Conservation (phyloP, 441 rosid species). For the Pelargonium australe region DNA sequence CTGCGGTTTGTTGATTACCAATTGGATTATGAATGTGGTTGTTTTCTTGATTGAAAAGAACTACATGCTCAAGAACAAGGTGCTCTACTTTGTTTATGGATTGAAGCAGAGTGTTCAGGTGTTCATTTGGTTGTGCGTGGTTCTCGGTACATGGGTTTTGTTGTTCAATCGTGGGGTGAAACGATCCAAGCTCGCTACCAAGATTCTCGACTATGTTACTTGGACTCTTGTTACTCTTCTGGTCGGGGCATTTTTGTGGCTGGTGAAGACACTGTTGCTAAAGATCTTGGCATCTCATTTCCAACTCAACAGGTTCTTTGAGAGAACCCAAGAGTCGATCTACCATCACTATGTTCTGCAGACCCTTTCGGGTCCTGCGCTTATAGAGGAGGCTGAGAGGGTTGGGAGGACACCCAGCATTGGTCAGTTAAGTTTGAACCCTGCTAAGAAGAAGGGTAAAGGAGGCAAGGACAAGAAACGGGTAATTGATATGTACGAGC, state of each 20-base stretch:
- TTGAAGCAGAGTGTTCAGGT: slow-evolving; percentile 43
- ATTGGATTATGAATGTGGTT: slow-evolving; percentile 37
- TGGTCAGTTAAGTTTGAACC: slow-evolving; percentile 42
- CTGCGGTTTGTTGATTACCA: slow-evolving; percentile 43
- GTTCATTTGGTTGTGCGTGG: slow-evolving; percentile 50
- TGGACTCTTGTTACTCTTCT: slow-evolving; percentile 63
- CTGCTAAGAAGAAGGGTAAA: slow-evolving; percentile 32
- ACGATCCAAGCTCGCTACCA: slow-evolving; percentile 35
- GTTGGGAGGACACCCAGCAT: slow-evolving; percentile 42
- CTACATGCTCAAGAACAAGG: slow-evolving; percentile 50
- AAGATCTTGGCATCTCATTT: slow-evolving; percentile 82
- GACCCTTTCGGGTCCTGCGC: slow-evolving; percentile 71
- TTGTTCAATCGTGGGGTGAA: slow-evolving; percentile 42
- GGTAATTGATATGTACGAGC: slow-evolving; percentile 67
- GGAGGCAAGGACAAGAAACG: slow-evolving; percentile 27
- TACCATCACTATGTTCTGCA: slow-evolving; percentile 74
- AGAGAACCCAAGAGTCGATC: slow-evolving; percentile 77
- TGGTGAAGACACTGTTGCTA: slow-evolving; percentile 56
- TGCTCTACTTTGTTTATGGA: slow-evolving; percentile 46
- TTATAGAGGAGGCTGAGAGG: slow-evolving; percentile 62
- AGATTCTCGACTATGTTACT: slow-evolving; percentile 42
- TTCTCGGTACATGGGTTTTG: slow-evolving; percentile 57
- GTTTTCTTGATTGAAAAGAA: slow-evolving; percentile 47
- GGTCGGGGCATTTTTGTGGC: slow-evolving; percentile 58
- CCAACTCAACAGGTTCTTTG: slow-evolving; percentile 76